Evolutionary conservation across 441 rosid genomes (phyloP).

Genomic region (Populus hybrid): DNA sequence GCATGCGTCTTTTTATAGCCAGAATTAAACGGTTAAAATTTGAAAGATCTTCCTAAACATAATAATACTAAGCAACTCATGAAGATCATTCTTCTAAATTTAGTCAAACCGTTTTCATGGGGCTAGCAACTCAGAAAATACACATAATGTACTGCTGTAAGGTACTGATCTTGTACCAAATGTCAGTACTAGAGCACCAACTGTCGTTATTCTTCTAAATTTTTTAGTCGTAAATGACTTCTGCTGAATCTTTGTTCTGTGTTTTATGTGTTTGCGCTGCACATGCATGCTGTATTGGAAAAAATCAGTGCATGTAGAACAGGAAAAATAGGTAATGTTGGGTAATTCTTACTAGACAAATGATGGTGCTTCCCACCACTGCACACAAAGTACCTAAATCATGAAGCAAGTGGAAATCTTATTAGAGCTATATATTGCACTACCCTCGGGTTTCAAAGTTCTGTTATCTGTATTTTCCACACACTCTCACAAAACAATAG

Average conservation of each 20-base stretch:
- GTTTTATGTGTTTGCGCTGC: background rate
- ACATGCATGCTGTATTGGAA: slow-evolving; percentile 12
- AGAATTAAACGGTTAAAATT: too few relatives aligned
- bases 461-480: too few relatives aligned
- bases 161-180: too few relatives aligned
- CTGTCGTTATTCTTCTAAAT: background rate
- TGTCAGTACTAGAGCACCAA: background rate
- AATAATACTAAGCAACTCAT: too few relatives aligned
- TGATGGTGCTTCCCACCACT: slow-evolving; percentile 45
- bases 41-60: too few relatives aligned
- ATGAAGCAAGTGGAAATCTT: slow-evolving; percentile 18
- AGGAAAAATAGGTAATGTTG: slow-evolving; percentile 24
- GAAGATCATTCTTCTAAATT: too few relatives aligned
- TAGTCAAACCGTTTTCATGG: too few relatives aligned
- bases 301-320: slow-evolving; percentile 14
- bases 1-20: too few relatives aligned
- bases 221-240: background rate
- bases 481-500: too few relatives aligned
- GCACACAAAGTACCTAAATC: too few relatives aligned
- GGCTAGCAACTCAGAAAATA: too few relatives aligned
- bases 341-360: slow-evolving; percentile 35
- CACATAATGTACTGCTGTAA: too few relatives aligned
- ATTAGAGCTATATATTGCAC: slow-evolving; percentile 4
- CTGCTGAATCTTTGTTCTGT: background rate
- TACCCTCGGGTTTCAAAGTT: slow-evolving; percentile 8